Evolutionary conservation across 768 basidiomycete genomes (phyloP), one percentile per base, ranked within the genome.

Genomic region (Leccinum olivaceopallidum): DNA sequence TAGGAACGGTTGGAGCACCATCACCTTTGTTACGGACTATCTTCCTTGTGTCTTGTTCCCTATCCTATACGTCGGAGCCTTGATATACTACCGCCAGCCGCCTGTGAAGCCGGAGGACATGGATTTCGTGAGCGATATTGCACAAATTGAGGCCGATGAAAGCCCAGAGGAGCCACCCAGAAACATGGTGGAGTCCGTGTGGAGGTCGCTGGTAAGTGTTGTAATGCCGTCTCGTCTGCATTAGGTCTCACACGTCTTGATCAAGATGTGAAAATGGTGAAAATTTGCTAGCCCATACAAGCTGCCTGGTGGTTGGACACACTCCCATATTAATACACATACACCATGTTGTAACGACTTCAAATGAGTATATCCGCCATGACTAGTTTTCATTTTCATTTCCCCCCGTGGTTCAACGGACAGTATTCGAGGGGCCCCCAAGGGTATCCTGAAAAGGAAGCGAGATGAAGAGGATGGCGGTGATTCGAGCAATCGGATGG

Each of bases 11-110:
- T 88, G 86, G 92, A 69, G 71, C 28, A 79, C 78, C 5, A 85
- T 83, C 32, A 80, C 73, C n/a, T 95, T 96, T 66, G 80, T 95
- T 57, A 94, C 93, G 24, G 92, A 85, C 72, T 97, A 95, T 73
- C 70, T 94, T 49, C 90, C 89, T 22, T 71, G 86, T 6, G 63
- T 69, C n/a, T 56, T 87, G 34, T 93, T 94, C 85, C 92, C 92
- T 20, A 56, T 94, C 54, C 69, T 96, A 39, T 96, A 90, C 73
- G 8, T 80, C 39, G 80, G 74, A 18, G 83, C 86, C 61, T 84
- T 83, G 67, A 61, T 88, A 44, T 81, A 78, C 70, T 63, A 71
- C 48, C 58, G 63, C 44, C 0, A 22, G 5, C 70, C 75, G 39
- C 60, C 64, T 12, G 62, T 74, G 34, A 65, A 56, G 36, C 63